Evolutionary conservation across 805 yeast genomes (phyloP), one percentile per base, ranked within the genome.

Genomic region (Citeromyces nyonsensis): DNA sequence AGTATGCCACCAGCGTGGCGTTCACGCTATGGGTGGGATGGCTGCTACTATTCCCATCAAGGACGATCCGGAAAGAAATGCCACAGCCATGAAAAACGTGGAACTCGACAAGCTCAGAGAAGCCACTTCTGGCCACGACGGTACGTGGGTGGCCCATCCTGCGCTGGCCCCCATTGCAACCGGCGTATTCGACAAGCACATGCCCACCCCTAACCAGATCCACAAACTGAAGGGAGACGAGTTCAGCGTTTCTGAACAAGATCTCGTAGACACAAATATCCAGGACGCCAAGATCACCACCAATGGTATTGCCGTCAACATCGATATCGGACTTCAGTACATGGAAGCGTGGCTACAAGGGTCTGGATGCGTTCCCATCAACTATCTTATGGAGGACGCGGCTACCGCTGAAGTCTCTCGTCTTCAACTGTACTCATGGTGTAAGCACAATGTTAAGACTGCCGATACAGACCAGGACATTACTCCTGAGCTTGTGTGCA

Each of bases 21-120:
- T 79, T 28, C 86, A 79, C 48, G 88, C 88, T 12, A 76, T 80
- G 73, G 91, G 93, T 44, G 93, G 93, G 44, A 80, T 80, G 93
- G 88, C 91, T 41, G 88, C 88, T 4, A 81, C 78, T 42, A 77
- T 80, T 44, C 88, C 91, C 40, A 79, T 79, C 56, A 79, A 79
- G 52, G 63, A 69, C 40, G 85, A 80, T 46, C 59, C 64, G 24
- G 68, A 59, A 37, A 69, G 73, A 39, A 79, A 80, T 56, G 60
- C 61, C 30, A 56, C 59, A 31, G 88, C 86, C 7, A 67, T 80
- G 73, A 71, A 65, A 31, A 77, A 76, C 42, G 91, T 80, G 34
- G 66, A 69, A 41, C 69, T 64, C 51, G 93, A 80, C 55, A 80
- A 80, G 56, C 63, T 75, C 41, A 61, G 91, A 44, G 93, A 80